phyloP scores from a whole-genome alignment of 108 stramenopile species.

The Ochromonas danica region DNA sequence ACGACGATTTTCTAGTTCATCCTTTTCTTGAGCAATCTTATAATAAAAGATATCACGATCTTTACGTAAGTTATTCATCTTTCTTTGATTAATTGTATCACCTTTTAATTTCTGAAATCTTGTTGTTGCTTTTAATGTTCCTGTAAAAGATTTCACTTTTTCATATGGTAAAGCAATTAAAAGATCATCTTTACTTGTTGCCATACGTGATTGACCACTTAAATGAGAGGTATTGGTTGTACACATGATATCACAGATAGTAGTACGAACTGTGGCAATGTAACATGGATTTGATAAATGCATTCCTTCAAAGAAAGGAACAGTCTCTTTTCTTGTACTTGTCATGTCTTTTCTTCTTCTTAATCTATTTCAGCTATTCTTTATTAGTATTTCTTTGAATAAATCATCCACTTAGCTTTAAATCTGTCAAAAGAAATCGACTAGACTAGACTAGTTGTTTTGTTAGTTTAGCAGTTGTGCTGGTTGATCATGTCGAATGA shows the following conservation, averaged over 20 bases:
- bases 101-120: neutral
- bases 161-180: neutral
- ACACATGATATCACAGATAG: conserved; percentile 18
- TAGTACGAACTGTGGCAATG: neutral
- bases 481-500: too few relatives aligned
- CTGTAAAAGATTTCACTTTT: neutral
- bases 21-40: neutral
- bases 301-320: too few relatives aligned
- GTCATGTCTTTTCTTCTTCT: too few relatives aligned
- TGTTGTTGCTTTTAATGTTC: neutral
- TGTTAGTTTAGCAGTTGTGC: too few relatives aligned
- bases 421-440: too few relatives aligned
- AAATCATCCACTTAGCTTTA: too few relatives aligned
- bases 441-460: too few relatives aligned
- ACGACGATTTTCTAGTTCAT: neutral
- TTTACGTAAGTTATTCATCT: neutral
- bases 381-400: too few relatives aligned
- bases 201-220: neutral
- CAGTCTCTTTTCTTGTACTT: too few relatives aligned
- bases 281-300: too few relatives aligned
- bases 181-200: neutral
- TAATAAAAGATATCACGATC: neutral
- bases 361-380: too few relatives aligned
- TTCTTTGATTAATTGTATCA: neutral
- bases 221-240: neutral